Base-by-base conservation (phyloP, 306 rosid species). In the Dalbergia oliveri region DNA sequence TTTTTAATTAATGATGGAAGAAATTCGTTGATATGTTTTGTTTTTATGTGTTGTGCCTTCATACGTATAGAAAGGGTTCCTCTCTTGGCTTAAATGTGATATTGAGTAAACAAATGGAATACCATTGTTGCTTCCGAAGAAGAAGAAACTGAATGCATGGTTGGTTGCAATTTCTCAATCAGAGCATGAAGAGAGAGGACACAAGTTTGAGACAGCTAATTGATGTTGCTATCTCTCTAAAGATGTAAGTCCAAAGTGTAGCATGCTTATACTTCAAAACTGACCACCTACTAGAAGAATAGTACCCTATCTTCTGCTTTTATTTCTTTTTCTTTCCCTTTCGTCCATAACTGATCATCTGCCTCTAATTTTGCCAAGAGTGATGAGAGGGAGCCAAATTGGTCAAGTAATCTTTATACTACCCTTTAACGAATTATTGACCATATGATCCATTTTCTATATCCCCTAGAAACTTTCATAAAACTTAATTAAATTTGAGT, bases 131-230 rank as follows among this genome's bases (percentile, higher is more conserved):
- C 19, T 63, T 34, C 0, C 13, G 45, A 34, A 33, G 45, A 16
- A 51, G 43, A 64, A 59, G 19, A 16, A 65, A 77, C 70, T 45
- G 49, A 71, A 49, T 16, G 31, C 31, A 26, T 26, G 68, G 66
- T 62, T 69, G 59, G 82, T 39, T 63, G 82, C 39, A 70, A 81
- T 78, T 85, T 87, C 87, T 35, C 76, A 75, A 49, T 83, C 89
- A 61, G 43, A 80, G 66, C n/a, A 34, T 43, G 8, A 45, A 37
- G 31, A 33, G 60, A 76, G 57, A 21, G 23, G 73, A 47, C 35
- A 65, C 44, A 41, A 45, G 79, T 62, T 83, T 11, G 57, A 56
- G 23, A 56, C 53, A 72, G 64, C 45, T 51, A 69, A 9, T 61
- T 61, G 66, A 26, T 61, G 37, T 59, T 26, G 3, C 37, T 59